Conservation (phyloP, 768 basidiomycete genomes). For the Clitopilus hobsonii region DNA sequence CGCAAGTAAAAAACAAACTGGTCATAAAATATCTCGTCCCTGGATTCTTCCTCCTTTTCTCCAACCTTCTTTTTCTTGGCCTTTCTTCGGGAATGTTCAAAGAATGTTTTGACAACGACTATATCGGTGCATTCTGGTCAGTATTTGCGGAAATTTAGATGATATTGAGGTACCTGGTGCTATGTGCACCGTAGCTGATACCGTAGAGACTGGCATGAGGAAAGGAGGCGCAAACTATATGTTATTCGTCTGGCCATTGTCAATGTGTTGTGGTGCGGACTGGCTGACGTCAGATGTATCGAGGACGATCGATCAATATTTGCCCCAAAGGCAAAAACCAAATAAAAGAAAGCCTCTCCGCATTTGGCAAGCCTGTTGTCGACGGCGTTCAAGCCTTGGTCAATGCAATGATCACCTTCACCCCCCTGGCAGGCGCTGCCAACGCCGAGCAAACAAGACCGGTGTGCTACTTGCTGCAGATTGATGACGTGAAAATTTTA, state of each 20-base stretch:
- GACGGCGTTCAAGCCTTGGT: background rate
- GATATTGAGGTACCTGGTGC: conserved; percentile 35
- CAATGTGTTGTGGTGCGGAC: background rate
- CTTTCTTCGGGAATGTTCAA: conserved; percentile 41
- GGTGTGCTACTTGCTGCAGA: conserved; percentile 81
- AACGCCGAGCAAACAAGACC: conserved; percentile 59
- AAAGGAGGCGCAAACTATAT: conserved; percentile 1
- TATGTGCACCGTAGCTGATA: conserved; percentile 51
- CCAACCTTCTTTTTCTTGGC: conserved; percentile 27
- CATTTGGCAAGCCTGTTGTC: background rate
- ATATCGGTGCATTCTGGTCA: background rate
- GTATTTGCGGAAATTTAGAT: background rate
- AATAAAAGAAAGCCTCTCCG: conserved; percentile 8
- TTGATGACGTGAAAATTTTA: conserved; percentile 91
- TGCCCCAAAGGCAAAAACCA: conserved; percentile 9
- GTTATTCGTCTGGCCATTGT: background rate
- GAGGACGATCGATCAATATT: conserved; percentile 9
- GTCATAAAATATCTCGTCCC: conserved; percentile 65
- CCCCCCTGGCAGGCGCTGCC: conserved; percentile 83
- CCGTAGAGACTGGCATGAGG: conserved; percentile 45
- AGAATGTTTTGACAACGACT: conserved; percentile 54
- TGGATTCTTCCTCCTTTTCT: conserved; percentile 45
- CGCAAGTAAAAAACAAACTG: conserved; percentile 35
- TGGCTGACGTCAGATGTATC: conserved; percentile 23
- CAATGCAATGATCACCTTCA: conserved; percentile 84